A percentile compares a stretch with the other conserved stretches of the same genome.
These are phyloP conservation scores for Cokeromyces recurvatus DNA, from an alignment of 371 early-diverging fungal genomes.

Conservation along the genomic window DNA sequence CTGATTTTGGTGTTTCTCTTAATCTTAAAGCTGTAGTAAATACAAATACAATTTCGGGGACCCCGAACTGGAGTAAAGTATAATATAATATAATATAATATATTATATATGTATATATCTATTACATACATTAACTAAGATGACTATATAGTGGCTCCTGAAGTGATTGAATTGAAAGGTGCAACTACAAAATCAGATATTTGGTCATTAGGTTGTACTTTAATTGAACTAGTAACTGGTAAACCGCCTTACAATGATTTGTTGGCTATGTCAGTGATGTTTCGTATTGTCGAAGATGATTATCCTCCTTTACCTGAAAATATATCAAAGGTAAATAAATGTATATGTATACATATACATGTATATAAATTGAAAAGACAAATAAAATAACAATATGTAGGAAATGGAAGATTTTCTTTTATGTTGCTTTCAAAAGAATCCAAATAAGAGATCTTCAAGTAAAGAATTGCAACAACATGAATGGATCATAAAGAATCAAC, in stretches of 20 bases:
- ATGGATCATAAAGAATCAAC: constrained; percentile 60
- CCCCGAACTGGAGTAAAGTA: constrained; percentile 90
- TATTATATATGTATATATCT: not conserved
- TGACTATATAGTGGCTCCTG: constrained; percentile 85
- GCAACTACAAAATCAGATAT: constrained; percentile 83
- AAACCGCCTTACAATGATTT: constrained; percentile 83
- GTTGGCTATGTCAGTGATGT: constrained; percentile 83
- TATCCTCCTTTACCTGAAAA: constrained; percentile 82
- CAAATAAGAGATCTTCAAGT: constrained; percentile 67
- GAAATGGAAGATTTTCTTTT: constrained; percentile 71
- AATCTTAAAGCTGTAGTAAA: constrained; percentile 69
- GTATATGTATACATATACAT: too few species aligned
- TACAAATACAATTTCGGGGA: constrained; percentile 73
- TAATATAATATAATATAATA: too few species aligned
- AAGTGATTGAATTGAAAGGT: constrained; percentile 85
- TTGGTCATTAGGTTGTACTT: constrained; percentile 87
- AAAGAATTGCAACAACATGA: constrained; percentile 57
- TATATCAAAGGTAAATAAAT: constrained; percentile 58
- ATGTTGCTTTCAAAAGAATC: constrained; percentile 81
- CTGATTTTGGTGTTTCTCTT: constrained; percentile 94
- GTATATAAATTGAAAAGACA: too few species aligned
- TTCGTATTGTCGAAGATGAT: constrained; percentile 87
- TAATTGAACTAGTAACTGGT: constrained; percentile 83
- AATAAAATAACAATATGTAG: too few species aligned
- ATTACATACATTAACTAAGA: constrained; percentile 14